Conservation (phyloP, 352 stramenopile genomes). For the Blastocystis sp. region DNA sequence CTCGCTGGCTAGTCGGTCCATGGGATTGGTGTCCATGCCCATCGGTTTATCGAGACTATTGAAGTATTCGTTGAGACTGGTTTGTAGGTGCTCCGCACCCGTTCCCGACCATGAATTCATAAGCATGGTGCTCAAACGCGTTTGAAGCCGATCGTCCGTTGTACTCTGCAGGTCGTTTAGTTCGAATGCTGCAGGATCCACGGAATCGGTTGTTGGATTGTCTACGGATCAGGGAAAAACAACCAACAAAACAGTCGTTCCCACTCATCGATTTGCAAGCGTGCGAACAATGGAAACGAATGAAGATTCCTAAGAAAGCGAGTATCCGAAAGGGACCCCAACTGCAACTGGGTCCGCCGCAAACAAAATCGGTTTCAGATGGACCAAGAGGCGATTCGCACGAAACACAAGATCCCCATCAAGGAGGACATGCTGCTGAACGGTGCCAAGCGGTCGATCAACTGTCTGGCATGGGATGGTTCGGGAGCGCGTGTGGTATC, state of each 20-base stretch:
- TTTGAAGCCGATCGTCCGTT: neutral
- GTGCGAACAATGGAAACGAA: neutral
- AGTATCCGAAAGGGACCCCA: neutral
- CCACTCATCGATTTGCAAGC: neutral
- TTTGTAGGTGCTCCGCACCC: neutral
- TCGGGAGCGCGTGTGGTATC: conserved; percentile 33
- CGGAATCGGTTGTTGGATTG: neutral
- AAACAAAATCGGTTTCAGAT: neutral
- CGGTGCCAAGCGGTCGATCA: conserved; percentile 8
- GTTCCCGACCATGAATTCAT: neutral
- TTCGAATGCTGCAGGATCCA: neutral
- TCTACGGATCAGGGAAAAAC: neutral
- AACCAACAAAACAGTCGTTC: neutral
- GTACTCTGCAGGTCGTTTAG: neutral
- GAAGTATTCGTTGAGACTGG: neutral
- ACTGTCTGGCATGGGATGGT: conserved; percentile 34
- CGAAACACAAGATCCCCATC: neutral
- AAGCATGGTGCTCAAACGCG: neutral
- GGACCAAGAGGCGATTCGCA: neutral
- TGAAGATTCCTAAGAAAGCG: neutral
- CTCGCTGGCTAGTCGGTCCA: too few relatives aligned
- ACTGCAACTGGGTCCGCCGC: neutral
- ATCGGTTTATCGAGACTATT: too few relatives aligned
- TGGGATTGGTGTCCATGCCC: too few relatives aligned
- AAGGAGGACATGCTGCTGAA: conserved; percentile 27